Percentiles rank a stretch among this genome's conserved stretches.
phyloP scores from a whole-genome alignment of 352 stramenopile genomes.

The Globisporangium lucens region DNA sequence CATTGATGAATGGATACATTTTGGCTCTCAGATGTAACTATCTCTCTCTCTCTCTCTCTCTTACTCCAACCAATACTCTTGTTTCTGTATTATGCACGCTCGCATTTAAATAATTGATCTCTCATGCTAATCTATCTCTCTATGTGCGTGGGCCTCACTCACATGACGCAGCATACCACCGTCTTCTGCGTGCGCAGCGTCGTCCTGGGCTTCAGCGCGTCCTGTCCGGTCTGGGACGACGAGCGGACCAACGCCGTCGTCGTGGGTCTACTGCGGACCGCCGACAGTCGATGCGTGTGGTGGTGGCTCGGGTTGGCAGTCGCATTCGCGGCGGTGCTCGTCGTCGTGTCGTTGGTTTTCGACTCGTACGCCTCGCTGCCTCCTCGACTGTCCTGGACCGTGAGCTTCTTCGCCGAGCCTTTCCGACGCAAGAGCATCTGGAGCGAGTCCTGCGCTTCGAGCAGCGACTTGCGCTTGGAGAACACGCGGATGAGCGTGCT shows the following conservation, averaged over 20 bases:
- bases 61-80: not conserved
- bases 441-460: conserved; percentile 42
- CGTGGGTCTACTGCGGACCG: not conserved
- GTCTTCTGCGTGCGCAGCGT: conserved; percentile 18
- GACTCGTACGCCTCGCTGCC: conserved; percentile 7
- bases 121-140: not conserved
- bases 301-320: not conserved
- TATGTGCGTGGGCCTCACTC: conserved; percentile 5
- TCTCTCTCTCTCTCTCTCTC: not conserved
- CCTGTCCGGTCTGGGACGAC: conserved; percentile 6
- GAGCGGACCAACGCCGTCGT: not conserved
- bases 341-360: not conserved
- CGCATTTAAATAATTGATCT: not conserved
- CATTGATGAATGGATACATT: not conserved
- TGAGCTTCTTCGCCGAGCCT: conserved; percentile 13
- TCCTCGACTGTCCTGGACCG: not conserved
- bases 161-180: conserved; percentile 30
- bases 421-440: conserved; percentile 23
- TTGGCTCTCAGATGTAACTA: not conserved
- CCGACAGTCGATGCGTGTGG: not conserved
- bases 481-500: conserved; percentile 8
- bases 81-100: not conserved
- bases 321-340: conserved; percentile 2
- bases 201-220: not conserved
- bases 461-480: conserved; percentile 25